Base-by-base conservation (phyloP, 2,329 filamentous ascomycete species). In the Aureobasidium mangrovei region DNA sequence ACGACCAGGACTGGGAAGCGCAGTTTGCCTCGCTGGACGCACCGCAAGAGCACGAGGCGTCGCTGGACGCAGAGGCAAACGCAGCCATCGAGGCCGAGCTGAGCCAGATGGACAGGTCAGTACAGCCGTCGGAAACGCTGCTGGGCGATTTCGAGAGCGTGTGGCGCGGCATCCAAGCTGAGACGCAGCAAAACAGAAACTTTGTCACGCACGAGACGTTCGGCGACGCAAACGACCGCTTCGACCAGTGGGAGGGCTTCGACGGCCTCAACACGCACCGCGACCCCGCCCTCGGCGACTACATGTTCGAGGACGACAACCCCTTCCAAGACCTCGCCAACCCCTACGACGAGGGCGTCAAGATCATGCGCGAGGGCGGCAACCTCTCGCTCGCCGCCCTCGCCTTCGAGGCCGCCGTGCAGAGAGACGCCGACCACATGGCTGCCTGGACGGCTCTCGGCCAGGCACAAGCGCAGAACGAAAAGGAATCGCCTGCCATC, bases 401-500 rank as follows among this genome's bases (percentile, higher is more conserved):
- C 46, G 93, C 93, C 0, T 98, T 98, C 63, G 93, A 98, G 72
- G 90, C 93, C 18, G 93, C 93, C 2, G 88, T 91, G 4, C 91
- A 96, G 69, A 90, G 91, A 72, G 83, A 95, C 58, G 82, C 89
- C 0, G 77, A 85, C 53, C 91, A 97, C 68, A 83, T 91, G 36
- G 87, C 95, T 53, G 93, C 93, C 2, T 98, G 93, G 93, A 88
- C 91, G 7, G 85, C 90, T 64, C 81, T 98, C 32, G 93, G 93
- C 52, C 85, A 86, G 53, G 88, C 91, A 18, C 93, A 98, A 72
- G 93, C 93, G 24, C 93, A 98, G 69, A 98, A 98, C 70, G 93
- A 98, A 71, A 98, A 98, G 74, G 93, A 98, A 70, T 86, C 89
- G 7, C 91, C 93, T 0, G 93, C 93, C 2, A 96, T 98, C 60